These are phyloP conservation scores for Atractiella rhizophila DNA, from an alignment of 768 basidiomycete species.

Conservation along the genomic window DNA sequence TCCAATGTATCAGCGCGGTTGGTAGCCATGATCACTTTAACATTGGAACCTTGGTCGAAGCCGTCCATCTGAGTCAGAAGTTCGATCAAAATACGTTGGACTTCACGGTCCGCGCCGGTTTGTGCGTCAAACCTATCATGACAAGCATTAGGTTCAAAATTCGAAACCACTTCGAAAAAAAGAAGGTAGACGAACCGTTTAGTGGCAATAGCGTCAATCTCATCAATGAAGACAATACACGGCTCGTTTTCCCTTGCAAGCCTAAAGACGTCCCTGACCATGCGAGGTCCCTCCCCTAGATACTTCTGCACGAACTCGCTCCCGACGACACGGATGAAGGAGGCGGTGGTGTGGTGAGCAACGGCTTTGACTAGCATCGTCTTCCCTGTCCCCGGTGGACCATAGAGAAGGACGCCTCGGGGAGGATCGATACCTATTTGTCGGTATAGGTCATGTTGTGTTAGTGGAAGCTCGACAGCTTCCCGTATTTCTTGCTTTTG, in stretches of 20 bases:
- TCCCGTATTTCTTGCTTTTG: conserved; percentile 99
- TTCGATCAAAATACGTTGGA: conserved; percentile 91
- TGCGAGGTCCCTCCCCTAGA: conserved; percentile 92
- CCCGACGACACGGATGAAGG: conserved; percentile 94
- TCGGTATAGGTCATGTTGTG: conserved; percentile 94
- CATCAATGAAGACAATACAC: conserved; percentile 97
- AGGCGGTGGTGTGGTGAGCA: conserved; percentile 83
- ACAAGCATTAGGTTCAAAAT: too few species aligned
- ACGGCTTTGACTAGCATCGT: conserved; percentile 99
- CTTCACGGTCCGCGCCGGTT: conserved; percentile 94
- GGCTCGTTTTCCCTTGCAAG: conserved; percentile 91
- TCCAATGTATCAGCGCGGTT: neutral
- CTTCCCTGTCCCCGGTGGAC: conserved; percentile 91
- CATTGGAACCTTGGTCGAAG: conserved; percentile 94
- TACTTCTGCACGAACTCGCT: conserved; percentile 99
- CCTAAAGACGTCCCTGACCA: conserved; percentile 98
- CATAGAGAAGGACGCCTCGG: conserved; percentile 82
- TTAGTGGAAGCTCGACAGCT: conserved; percentile 79
- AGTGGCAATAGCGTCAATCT: conserved; percentile 78
- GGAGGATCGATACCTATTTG: conserved; percentile 99
- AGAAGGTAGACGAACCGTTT: conserved; percentile 27
- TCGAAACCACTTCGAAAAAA: neutral
- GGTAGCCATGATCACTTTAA: conserved; percentile 72
- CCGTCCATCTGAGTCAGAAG: conserved; percentile 98
- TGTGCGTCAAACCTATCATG: conserved; percentile 99